phyloP scores from a whole-genome alignment of 768 basidiomycete genomes.

The Pisolithus tinctorius region DNA sequence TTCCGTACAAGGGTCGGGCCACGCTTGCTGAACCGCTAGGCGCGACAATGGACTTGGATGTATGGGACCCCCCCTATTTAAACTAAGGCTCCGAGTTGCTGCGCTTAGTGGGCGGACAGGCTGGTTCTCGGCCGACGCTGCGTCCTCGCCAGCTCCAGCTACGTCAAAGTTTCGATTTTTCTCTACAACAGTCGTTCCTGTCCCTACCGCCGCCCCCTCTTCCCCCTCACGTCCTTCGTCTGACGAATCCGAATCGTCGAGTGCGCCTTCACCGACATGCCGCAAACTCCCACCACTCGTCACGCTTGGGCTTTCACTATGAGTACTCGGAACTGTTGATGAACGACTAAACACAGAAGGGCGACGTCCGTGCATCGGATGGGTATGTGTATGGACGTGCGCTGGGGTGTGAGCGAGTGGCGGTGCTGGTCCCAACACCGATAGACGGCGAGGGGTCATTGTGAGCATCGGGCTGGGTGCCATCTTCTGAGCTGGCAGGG shows the following conservation, averaged over 20 bases:
- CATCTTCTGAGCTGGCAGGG: conserved; percentile 21
- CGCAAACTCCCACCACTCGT: conserved; percentile 42
- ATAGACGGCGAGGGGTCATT: conserved; percentile 35
- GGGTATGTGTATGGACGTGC: conserved; percentile 24
- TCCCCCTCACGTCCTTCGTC: conserved; percentile 20
- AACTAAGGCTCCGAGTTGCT: conserved; percentile 33
- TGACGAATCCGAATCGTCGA: conserved; percentile 73
- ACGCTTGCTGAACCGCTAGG: conserved; percentile 45
- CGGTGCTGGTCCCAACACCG: conserved; percentile 14
- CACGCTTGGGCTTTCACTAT: conserved; percentile 27
- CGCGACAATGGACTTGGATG: conserved; percentile 65
- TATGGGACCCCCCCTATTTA: conserved; percentile 22
- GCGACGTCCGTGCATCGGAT: conserved; percentile 18
- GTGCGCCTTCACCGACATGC: conserved; percentile 70
- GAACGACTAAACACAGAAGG: conserved; percentile 38
- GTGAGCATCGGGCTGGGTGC: conserved; percentile 40
- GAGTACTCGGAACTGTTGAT: conserved; percentile 29
- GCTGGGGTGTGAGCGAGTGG: conserved; percentile 20
- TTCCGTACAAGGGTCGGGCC: conserved; percentile 44
- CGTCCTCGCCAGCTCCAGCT: conserved; percentile 21
- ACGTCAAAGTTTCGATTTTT: not conserved
- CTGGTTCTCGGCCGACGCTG: conserved; percentile 23
- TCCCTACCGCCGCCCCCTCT: conserved; percentile 10
- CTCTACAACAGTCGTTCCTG: not conserved
- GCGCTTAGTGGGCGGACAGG: conserved; percentile 16